phyloP scores from a whole-genome alignment of 495 filamentous ascomycete genomes.

The Talaromyces adpressus region DNA sequence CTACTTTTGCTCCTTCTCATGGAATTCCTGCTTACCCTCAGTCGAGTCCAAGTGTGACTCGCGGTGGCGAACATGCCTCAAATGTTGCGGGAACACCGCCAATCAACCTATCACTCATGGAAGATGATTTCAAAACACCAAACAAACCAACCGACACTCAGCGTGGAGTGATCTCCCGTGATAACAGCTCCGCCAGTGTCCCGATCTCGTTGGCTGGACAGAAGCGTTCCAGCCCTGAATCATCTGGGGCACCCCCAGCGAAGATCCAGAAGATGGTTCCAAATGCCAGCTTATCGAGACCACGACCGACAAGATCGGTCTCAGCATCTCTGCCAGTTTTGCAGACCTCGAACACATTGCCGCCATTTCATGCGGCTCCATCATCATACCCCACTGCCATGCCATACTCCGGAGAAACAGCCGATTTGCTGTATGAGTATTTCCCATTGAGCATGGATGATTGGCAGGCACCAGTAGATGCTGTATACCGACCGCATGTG shows the following conservation, averaged over 20 bases:
- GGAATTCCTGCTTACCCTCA: slow-evolving; percentile 34
- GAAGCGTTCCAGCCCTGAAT: slow-evolving; percentile 24
- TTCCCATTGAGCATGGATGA: slow-evolving; percentile 85
- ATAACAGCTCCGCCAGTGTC: slow-evolving; percentile 17
- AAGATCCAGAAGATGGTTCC: slow-evolving; percentile 35
- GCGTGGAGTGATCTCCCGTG: slow-evolving; percentile 7
- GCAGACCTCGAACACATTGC: slow-evolving; percentile 27
- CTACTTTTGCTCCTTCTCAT: slow-evolving; percentile 23
- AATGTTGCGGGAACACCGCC: slow-evolving; percentile 35
- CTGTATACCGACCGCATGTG: slow-evolving; percentile 86
- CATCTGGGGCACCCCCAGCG: slow-evolving; percentile 27
- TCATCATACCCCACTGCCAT: slow-evolving; percentile 29
- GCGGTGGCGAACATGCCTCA: slow-evolving; percentile 21
- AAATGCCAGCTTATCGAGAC: slow-evolving; percentile 22
- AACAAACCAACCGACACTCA: slow-evolving; percentile 10
- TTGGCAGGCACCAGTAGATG: slow-evolving; percentile 88
- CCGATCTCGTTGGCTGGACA: slow-evolving; percentile 1
- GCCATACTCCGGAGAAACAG: slow-evolving; percentile 61
- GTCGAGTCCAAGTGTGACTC: slow-evolving; percentile 45
- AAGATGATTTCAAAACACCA: slow-evolving; percentile 53
- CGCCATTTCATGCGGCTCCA: slow-evolving; percentile 24
- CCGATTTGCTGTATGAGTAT: slow-evolving; percentile 83
- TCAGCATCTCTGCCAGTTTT: slow-evolving; percentile 23
- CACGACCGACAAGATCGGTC: slow-evolving; percentile 22
- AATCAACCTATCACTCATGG: slow-evolving; percentile 67